phyloP scores from a whole-genome alignment of 2,329 filamentous ascomycete species.

The Fusarium pseudonygamai region DNA sequence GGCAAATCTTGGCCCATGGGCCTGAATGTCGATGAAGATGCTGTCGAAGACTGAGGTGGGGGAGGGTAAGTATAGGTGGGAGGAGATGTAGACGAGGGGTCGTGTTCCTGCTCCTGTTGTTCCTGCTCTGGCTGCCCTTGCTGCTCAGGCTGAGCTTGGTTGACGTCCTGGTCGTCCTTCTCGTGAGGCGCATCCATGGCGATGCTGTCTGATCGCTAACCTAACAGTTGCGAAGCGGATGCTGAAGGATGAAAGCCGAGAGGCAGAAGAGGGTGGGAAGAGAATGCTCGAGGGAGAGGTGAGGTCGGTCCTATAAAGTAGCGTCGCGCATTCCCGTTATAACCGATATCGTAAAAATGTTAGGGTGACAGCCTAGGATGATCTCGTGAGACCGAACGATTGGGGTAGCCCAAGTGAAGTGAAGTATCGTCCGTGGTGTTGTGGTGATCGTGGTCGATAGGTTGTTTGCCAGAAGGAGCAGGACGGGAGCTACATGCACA shows the following conservation, averaged over 20 bases:
- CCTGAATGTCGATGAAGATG: slow-evolving; percentile 22
- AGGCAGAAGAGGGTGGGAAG: slow-evolving; percentile 7
- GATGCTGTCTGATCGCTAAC: slow-evolving; percentile 25
- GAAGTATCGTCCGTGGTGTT: neutral
- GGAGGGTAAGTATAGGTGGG: neutral
- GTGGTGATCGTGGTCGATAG: slow-evolving; percentile 7
- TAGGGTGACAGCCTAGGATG: neutral
- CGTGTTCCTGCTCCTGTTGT: neutral
- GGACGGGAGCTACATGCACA: neutral
- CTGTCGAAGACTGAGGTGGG: slow-evolving; percentile 19
- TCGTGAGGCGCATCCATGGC: slow-evolving; percentile 38
- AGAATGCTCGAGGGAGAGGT: slow-evolving; percentile 15
- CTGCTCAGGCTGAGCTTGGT: slow-evolving; percentile 1
- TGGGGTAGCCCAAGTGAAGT: neutral
- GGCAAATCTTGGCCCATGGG: neutral
- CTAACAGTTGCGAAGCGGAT: slow-evolving; percentile 24
- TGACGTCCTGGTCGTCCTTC: slow-evolving; percentile 13
- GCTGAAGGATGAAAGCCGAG: slow-evolving; percentile 3
- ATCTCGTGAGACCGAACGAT: neutral
- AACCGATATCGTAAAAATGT: neutral
- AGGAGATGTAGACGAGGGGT: neutral
- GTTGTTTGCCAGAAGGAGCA: slow-evolving; percentile 6
- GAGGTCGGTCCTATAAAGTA: slow-evolving; percentile 20
- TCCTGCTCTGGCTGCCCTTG: neutral
- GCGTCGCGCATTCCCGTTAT: slow-evolving; percentile 37